A percentile compares a stretch with the other conserved stretches of the same genome.
Evolutionary conservation across 805 yeast genomes (phyloP).

Genomic region (Alloascoidea hylecoeti): DNA sequence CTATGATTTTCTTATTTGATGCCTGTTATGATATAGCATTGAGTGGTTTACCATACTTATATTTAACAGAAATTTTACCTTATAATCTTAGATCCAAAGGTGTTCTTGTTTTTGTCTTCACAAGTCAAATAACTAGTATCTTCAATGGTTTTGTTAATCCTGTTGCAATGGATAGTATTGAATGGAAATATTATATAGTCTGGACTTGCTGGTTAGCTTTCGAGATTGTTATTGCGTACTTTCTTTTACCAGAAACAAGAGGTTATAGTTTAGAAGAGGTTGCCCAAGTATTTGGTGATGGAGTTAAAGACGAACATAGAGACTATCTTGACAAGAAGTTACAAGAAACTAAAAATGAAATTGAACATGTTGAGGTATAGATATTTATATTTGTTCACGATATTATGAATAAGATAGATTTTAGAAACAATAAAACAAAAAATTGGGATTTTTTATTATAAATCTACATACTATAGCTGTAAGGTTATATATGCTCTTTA

Average conservation of each 20-base stretch:
- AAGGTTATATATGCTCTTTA: no score
- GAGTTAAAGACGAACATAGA: no score
- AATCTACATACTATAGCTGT: no score
- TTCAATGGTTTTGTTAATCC: slow-evolving; percentile 22
- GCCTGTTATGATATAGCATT: slow-evolving; percentile 7
- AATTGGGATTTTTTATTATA: no score
- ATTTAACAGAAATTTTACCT: slow-evolving; percentile 12
- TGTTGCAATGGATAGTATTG: slow-evolving; percentile 24
- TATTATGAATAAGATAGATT: no score
- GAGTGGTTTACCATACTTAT: slow-evolving; percentile 7
- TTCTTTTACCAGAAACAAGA: slow-evolving; percentile 25
- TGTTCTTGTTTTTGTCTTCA: slow-evolving; percentile 16
- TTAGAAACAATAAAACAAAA: no score
- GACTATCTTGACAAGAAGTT: slow-evolving; percentile 2
- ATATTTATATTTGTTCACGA: slow-evolving; percentile 18
- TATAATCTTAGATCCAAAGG: slow-evolving; percentile 26
- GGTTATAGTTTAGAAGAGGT: slow-evolving; percentile 29
- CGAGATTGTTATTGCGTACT: slow-evolving; percentile 17
- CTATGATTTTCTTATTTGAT: slow-evolving; percentile 7
- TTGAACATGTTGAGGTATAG: no score
- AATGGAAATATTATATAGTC: slow-evolving; percentile 30
- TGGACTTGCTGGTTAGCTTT: slow-evolving; percentile 12
- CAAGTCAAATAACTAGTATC: slow-evolving; percentile 9
- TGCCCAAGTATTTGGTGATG: slow-evolving; percentile 25
- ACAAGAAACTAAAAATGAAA: no score